Conservation (phyloP, 2,329 filamentous ascomycete genomes). For the Talaromyces funiculosus region DNA sequence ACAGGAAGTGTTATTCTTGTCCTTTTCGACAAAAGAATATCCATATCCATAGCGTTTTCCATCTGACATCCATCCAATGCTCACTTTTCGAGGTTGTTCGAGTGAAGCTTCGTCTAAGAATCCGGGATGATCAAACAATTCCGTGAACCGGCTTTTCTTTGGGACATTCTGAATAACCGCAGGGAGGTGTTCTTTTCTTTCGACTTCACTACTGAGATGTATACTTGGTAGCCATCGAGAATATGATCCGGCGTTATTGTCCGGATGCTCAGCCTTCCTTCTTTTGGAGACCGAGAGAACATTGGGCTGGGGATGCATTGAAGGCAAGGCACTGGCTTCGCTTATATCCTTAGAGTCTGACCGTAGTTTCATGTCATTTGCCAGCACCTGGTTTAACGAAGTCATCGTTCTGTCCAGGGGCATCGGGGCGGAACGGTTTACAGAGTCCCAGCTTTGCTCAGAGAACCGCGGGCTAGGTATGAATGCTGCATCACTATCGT, state of each 20-base stretch:
- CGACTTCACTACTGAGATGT: not conserved
- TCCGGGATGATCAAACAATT: constrained; percentile 23
- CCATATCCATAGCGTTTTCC: constrained; percentile 37
- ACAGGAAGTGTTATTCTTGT: constrained; percentile 14
- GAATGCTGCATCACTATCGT: constrained; percentile 39
- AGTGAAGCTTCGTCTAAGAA: not conserved
- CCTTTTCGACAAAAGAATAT: constrained; percentile 29
- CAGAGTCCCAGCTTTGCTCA: constrained; percentile 15
- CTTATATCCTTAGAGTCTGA: not conserved
- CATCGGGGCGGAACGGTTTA: not conserved
- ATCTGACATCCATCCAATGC: constrained; percentile 39
- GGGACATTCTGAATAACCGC: not conserved
- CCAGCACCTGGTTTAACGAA: constrained; percentile 11
- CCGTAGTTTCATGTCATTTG: not conserved
- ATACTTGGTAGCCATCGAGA: not conserved
- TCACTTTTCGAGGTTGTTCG: constrained; percentile 29
- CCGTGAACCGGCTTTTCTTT: constrained; percentile 28
- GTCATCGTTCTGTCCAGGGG: constrained; percentile 8
- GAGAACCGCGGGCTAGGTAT: constrained; percentile 30
- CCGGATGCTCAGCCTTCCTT: not conserved
- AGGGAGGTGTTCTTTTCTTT: not conserved
- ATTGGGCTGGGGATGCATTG: not conserved
- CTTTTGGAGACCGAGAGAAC: constrained; percentile 7
- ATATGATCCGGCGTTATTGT: not conserved
- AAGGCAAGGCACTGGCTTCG: not conserved